phyloP scores from a whole-genome alignment of 192 early-diverging fungal genomes.

The Helicostylum pulchrum region DNA sequence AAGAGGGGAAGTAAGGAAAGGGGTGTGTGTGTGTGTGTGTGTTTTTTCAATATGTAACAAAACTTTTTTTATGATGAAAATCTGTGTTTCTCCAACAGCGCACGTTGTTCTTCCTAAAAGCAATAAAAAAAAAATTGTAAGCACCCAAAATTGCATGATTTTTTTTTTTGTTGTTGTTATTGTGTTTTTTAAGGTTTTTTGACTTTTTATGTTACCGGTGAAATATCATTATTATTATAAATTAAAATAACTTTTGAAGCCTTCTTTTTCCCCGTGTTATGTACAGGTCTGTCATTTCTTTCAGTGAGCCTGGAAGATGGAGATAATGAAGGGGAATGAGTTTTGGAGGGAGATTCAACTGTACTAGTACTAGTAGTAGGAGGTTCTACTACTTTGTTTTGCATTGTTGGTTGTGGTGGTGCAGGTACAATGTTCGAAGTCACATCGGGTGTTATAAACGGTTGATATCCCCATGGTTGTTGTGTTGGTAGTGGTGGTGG shows the following conservation, averaged over 20 bases:
- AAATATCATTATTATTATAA: constrained; percentile 47
- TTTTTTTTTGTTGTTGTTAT: background rate
- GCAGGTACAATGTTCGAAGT: background rate
- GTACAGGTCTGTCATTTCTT: background rate
- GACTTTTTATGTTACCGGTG: constrained; percentile 40
- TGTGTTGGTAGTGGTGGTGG: background rate
- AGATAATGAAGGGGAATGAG: background rate
- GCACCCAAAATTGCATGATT: background rate
- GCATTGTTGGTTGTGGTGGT: background rate
- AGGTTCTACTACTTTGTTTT: background rate
- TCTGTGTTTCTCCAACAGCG: constrained; percentile 20
- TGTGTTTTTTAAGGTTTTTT: background rate
- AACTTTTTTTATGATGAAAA: background rate
- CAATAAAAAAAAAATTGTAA: background rate
- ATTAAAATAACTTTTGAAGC: constrained; percentile 39
- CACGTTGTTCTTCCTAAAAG: constrained; percentile 27
- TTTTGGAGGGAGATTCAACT: background rate
- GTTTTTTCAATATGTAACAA: too few species aligned
- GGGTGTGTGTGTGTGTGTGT: too few species aligned
- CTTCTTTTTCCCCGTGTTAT: constrained; percentile 11
- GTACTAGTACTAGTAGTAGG: background rate
- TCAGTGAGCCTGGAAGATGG: background rate
- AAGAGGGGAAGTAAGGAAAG: too few species aligned
- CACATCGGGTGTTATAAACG: background rate
- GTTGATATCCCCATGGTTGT: background rate